These are phyloP conservation scores for Clitoria ternatea DNA, from an alignment of 306 rosid genomes.

Conservation along the genomic window DNA sequence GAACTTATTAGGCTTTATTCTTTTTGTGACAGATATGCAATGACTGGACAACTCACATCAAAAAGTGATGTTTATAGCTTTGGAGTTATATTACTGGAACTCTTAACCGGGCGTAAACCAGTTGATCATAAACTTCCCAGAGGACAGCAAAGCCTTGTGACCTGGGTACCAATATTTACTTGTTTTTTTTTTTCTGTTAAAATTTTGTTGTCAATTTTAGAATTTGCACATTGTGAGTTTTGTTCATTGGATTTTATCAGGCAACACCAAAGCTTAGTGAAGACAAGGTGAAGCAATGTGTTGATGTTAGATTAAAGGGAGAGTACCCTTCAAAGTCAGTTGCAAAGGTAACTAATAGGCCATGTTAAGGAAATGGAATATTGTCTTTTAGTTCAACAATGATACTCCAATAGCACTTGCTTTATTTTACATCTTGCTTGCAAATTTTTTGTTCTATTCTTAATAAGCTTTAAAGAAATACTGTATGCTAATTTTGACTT, in stretches of 20 bases:
- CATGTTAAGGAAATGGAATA: slow-evolving; percentile 1
- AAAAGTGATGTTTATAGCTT: slow-evolving; percentile 86
- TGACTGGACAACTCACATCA: slow-evolving; percentile 69
- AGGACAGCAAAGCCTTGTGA: slow-evolving; percentile 90
- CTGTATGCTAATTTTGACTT: background rate
- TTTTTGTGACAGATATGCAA: slow-evolving; percentile 60
- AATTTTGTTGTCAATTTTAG: slow-evolving; percentile 2
- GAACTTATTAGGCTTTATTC: slow-evolving; percentile 8
- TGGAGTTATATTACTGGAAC: slow-evolving; percentile 73
- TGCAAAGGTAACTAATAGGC: slow-evolving; percentile 59
- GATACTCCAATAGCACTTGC: background rate
- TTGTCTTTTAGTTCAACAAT: background rate
- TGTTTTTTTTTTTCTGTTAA: slow-evolving; percentile 9
- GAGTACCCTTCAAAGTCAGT: slow-evolving; percentile 76
- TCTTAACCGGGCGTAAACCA: slow-evolving; percentile 77
- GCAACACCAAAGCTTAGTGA: slow-evolving; percentile 84
- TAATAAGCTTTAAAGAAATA: background rate
- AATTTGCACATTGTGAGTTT: slow-evolving; percentile 22
- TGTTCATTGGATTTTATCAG: slow-evolving; percentile 35
- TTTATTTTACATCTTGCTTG: background rate
- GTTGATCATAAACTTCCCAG: slow-evolving; percentile 81
- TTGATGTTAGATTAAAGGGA: slow-evolving; percentile 60
- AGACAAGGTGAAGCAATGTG: slow-evolving; percentile 81
- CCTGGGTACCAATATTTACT: slow-evolving; percentile 54
- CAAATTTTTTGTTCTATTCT: background rate